Evolutionary conservation across 306 rosid genomes (phyloP).

Genomic region (Rubus parviflorus): DNA sequence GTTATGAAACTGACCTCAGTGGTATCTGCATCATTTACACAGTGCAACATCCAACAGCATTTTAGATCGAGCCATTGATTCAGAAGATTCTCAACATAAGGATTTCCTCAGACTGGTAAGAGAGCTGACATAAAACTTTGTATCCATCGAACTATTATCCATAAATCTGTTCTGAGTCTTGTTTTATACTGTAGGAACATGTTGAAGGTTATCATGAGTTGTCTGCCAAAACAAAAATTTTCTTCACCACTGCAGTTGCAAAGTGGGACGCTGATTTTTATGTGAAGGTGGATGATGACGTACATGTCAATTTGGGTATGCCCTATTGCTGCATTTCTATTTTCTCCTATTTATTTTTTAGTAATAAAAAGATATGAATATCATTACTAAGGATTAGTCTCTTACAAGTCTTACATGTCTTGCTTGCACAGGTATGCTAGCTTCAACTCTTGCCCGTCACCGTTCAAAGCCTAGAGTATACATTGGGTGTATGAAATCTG

Average conservation of each 20-base stretch:
- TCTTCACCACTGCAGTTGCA: conserved; percentile 89
- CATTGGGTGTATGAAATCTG: conserved; percentile 98
- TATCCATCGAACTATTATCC: conserved; percentile 7
- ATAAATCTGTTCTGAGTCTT: conserved; percentile 27
- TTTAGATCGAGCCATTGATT: conserved; percentile 95
- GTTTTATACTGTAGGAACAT: conserved; percentile 64
- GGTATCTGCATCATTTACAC: conserved; percentile 34
- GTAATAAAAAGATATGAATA: neutral
- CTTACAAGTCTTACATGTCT: conserved; percentile 11
- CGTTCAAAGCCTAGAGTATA: conserved; percentile 92
- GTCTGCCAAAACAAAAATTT: conserved; percentile 89
- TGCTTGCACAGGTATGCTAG: conserved; percentile 70
- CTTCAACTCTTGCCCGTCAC: conserved; percentile 80
- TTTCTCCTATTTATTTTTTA: conserved; percentile 3
- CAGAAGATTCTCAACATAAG: conserved; percentile 81
- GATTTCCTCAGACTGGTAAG: conserved; percentile 66
- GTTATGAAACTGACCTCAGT: conserved; percentile 37
- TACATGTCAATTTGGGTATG: conserved; percentile 96
- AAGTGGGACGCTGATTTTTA: conserved; percentile 95
- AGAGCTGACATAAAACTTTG: conserved; percentile 1
- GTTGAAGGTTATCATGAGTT: conserved; percentile 97
- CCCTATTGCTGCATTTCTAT: conserved; percentile 14
- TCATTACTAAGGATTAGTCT: neutral
- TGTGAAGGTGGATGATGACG: conserved; percentile 96
- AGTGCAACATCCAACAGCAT: conserved; percentile 99